Conservation (phyloP, 2,329 filamentous ascomycete genomes). For the Ascocoryne sarcoides region DNA sequence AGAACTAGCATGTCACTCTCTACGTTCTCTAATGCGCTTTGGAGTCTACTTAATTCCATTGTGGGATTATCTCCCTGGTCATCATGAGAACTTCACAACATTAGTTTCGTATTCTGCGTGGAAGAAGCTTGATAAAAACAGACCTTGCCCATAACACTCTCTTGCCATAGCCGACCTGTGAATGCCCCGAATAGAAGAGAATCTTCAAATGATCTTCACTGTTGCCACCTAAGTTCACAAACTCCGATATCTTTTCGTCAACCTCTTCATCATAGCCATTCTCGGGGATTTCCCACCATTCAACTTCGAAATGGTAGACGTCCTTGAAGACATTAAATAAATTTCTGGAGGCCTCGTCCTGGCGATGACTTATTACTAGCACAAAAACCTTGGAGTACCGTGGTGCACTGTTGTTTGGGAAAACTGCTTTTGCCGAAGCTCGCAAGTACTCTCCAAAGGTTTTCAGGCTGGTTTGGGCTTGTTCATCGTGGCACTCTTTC, state of each 20-base stretch:
- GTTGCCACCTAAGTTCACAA: conserved; percentile 10
- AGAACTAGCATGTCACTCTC: conserved; percentile 15
- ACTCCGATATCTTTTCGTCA: conserved; percentile 12
- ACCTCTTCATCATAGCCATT: conserved; percentile 7
- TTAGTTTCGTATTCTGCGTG: background rate
- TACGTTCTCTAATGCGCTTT: conserved; percentile 12
- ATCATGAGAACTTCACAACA: background rate
- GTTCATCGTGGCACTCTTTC: conserved; percentile 14
- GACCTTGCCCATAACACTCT: conserved; percentile 17
- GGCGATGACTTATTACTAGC: conserved; percentile 16
- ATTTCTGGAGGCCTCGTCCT: conserved; percentile 14
- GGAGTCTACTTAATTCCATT: conserved; percentile 14
- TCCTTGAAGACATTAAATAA: conserved; percentile 15
- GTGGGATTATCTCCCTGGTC: conserved; percentile 2
- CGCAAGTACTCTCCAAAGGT: conserved; percentile 16
- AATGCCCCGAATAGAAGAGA: conserved; percentile 18
- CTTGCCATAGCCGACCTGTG: conserved; percentile 6
- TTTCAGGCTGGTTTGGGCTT: conserved; percentile 15
- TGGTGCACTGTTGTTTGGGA: conserved; percentile 9
- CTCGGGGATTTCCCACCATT: conserved; percentile 16
- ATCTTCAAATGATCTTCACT: conserved; percentile 19
- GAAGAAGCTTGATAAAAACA: background rate
- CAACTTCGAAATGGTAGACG: conserved; percentile 16
- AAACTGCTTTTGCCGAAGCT: conserved; percentile 17
- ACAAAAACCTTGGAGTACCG: conserved; percentile 18